Base-by-base conservation (phyloP, 345 rosid genomes). In the Rubroshorea leprosula region DNA sequence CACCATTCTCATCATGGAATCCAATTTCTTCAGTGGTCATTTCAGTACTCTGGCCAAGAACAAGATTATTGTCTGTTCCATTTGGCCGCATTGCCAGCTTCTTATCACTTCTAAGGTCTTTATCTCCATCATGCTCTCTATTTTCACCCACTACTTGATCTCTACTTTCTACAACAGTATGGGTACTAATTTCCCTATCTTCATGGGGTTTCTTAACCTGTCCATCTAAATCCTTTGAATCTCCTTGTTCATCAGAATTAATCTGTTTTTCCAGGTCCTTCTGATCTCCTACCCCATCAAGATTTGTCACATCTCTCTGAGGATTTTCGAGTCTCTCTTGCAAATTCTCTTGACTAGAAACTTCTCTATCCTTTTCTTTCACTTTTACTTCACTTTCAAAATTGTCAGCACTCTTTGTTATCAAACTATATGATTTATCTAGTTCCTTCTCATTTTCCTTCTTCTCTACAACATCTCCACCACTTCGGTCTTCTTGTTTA, bases 1-100 rank as follows among this genome's bases (percentile, higher is more conserved):
- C 20, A 23, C 54, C 29, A 50, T 23, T 50, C 54, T 50, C 31
- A 50, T 50, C 54, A 50, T 50, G 31, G 16, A 50, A 50, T 8
- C 54, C 54, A 13, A 12, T 25, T 23, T 12, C 1, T 41, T 17
- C 46, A 12, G 13, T 14, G 13, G 16, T 17, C 13, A 41, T 17
- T 41, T 41, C 46, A 41, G n/a, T n/a, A n/a, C 16, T 41, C 17
- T 5, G 46, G 46, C n/a, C 46, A 41, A 41, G 16, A 41, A 41
- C 10, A 22, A 31, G 13, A 5, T n/a, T 21, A 50, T 23, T 50
- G 27, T 50, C 31, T 12, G 53, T 13, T 11, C 8, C 26, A 49
- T 49, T 49, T 4, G 5, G n/a, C 17, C 16, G 46, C 46, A 12
- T 49, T 15, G 26, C 22, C 22, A 49, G 19, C 20, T 45, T 10